Conservation (phyloP, 257 asterid species). For the Gentiana straminea region DNA sequence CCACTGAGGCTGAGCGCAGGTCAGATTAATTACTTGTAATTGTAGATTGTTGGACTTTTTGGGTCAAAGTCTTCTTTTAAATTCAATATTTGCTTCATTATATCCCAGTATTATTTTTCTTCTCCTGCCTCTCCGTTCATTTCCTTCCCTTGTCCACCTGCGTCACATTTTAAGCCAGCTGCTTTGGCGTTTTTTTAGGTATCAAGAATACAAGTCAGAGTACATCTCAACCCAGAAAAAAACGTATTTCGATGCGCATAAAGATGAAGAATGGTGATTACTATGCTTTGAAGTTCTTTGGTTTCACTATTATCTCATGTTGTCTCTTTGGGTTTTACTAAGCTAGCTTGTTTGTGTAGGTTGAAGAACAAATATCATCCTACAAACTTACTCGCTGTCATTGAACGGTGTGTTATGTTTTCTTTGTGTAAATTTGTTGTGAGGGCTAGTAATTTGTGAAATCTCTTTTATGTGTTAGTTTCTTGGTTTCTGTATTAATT, state of each 20-base stretch:
- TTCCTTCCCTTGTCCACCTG: background rate
- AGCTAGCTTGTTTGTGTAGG: slow-evolving; percentile 38
- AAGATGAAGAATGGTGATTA: slow-evolving; percentile 88
- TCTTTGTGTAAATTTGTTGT: background rate
- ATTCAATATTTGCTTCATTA: background rate
- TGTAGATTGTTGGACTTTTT: background rate
- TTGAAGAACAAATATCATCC: slow-evolving; percentile 97
- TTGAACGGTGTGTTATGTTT: slow-evolving; percentile 52
- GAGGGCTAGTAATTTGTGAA: background rate
- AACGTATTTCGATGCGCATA: slow-evolving; percentile 74
- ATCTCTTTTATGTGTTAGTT: background rate
- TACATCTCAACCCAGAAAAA: slow-evolving; percentile 77
- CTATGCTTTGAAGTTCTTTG: background rate
- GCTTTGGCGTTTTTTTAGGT: slow-evolving; percentile 28
- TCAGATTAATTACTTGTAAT: slow-evolving; percentile 18
- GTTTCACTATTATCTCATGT: background rate
- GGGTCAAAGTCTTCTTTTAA: slow-evolving; percentile 8
- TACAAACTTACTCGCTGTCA: slow-evolving; percentile 67
- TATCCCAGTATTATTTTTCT: background rate
- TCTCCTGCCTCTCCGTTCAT: background rate
- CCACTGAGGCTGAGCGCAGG: slow-evolving; percentile 98
- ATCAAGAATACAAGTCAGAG: slow-evolving; percentile 89
- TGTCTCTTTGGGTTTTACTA: slow-evolving; percentile 7
- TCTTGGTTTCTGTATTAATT: background rate
- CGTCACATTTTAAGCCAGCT: slow-evolving; percentile 5